A percentile compares a stretch with the other conserved stretches of the same genome.
Evolutionary conservation across 1,284 basidiomycete genomes (phyloP).

Genomic region (Cutaneotrichosporon cavernicola): DNA sequence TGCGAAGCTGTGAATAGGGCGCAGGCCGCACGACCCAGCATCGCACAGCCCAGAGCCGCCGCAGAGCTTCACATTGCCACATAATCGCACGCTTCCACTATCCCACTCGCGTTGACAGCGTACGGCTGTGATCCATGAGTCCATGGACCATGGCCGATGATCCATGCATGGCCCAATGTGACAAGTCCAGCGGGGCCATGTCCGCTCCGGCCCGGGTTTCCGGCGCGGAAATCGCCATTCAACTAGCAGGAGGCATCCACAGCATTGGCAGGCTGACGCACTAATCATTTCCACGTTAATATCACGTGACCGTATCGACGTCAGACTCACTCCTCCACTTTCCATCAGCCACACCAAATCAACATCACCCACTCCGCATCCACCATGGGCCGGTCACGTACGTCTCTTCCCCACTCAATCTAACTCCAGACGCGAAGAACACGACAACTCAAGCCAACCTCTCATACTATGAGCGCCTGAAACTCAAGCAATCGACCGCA

Average conservation of each 20-base stretch:
- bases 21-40: no score
- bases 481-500: conserved; percentile 40
- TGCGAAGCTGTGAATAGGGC: no score
- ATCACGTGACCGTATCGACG: neutral
- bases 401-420: neutral
- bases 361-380: neutral
- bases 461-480: conserved; percentile 50
- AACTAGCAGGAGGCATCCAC: no score
- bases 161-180: no score
- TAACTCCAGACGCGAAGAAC: conserved; percentile 47
- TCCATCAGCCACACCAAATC: neutral
- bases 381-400: conserved; percentile 6
- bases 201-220: neutral
- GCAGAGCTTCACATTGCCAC: no score
- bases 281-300: neutral
- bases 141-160: no score
- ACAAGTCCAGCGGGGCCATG: neutral
- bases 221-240: neutral
- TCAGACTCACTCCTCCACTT: conserved; percentile 4
- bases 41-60: no score
- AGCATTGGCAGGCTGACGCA: neutral
- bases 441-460: conserved; percentile 51
- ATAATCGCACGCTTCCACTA: no score
- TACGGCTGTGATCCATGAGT: no score
- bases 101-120: no score